phyloP scores from a whole-genome alignment of 345 rosid species.

The Diplotaxis tenuifolia region DNA sequence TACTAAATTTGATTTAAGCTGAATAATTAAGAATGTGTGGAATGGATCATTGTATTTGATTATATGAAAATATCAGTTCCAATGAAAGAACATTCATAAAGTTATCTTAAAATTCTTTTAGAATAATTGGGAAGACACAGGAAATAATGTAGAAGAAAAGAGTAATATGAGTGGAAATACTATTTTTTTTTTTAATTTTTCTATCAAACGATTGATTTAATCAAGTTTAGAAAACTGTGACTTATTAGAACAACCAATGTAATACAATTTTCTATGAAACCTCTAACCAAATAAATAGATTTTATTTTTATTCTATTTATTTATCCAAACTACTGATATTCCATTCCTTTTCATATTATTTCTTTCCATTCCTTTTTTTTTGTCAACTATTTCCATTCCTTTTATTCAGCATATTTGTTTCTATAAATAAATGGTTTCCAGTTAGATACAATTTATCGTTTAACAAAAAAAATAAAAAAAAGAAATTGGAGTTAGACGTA shows the following conservation, averaged over 20 bases:
- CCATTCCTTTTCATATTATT: not conserved
- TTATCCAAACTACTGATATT: not conserved
- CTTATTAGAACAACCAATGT: no score
- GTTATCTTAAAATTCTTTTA: no score
- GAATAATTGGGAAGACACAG: not conserved
- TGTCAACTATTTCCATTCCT: no score
- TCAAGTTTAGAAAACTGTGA: no score
- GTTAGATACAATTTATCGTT: not conserved
- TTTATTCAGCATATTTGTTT: not conserved
- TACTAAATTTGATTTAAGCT: not conserved
- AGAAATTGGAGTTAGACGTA: constrained; percentile 1
- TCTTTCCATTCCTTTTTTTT: not conserved
- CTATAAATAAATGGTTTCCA: not conserved
- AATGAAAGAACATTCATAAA: no score
- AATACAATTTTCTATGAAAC: no score
- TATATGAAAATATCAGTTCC: not conserved
- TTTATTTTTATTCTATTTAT: no score
- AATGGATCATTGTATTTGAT: not conserved
- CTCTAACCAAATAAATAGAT: no score
- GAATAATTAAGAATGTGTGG: not conserved
- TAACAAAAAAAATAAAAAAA: not conserved
- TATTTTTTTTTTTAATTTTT: no score
- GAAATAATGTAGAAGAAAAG: not conserved
- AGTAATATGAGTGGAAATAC: not conserved
- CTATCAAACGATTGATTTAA: no score